phyloP scores from a whole-genome alignment of 129 eudicot genomes.

The Lactuca saligna region DNA sequence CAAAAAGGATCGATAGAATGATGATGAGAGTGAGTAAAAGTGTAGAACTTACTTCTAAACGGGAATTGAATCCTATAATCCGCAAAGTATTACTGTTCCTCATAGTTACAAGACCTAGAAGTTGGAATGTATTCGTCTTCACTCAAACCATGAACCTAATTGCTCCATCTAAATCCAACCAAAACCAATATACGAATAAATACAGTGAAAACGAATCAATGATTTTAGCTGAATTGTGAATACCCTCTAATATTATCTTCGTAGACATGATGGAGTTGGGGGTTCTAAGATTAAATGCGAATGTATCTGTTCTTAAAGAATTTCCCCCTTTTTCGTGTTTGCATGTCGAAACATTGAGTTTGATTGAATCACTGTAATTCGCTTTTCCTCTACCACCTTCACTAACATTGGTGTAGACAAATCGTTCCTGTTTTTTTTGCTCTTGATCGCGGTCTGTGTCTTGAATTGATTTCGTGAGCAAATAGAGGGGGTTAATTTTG shows the following conservation, averaged over 20 bases:
- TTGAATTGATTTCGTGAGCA: constrained; percentile 4
- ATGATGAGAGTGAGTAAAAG: neutral
- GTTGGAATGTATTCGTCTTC: constrained; percentile 15
- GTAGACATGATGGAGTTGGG: neutral
- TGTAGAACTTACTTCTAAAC: constrained; percentile 37
- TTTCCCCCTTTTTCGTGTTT: neutral
- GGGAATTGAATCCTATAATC: constrained; percentile 30
- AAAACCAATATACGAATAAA: constrained; percentile 7
- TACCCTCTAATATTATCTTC: neutral
- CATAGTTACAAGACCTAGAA: constrained; percentile 11
- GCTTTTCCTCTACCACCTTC: neutral
- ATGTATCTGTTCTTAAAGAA: neutral
- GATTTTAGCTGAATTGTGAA: constrained; percentile 4
- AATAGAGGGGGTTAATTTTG: neutral
- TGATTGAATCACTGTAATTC: constrained; percentile 1
- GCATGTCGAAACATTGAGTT: constrained; percentile 11
- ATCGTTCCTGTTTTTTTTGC: neutral
- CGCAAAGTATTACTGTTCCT: constrained; percentile 31
- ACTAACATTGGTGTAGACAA: constrained; percentile 11
- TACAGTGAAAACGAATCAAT: constrained; percentile 6
- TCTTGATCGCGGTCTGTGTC: neutral
- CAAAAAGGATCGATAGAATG: neutral
- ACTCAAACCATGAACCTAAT: constrained; percentile 10
- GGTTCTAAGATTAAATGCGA: neutral
- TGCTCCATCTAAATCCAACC: constrained; percentile 3